Percentiles rank a stretch among this genome's conserved stretches.
These are phyloP conservation scores for Plectranthus barbatus DNA, from an alignment of 257 asterid species.

Conservation along the genomic window DNA sequence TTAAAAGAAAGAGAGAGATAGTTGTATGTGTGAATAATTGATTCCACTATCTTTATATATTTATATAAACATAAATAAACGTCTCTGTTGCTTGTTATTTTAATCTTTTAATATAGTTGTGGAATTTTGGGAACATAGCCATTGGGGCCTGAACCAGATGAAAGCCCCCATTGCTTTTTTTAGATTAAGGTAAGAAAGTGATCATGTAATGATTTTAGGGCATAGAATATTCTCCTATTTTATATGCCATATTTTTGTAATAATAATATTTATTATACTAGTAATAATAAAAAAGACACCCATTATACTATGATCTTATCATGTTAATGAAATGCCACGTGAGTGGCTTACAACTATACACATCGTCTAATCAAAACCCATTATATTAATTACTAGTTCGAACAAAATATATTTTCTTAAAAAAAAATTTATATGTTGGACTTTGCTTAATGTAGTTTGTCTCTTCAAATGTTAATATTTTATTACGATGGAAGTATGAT, in stretches of 20 bases:
- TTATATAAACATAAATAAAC: slow-evolving; percentile 18
- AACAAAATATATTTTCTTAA: too few species aligned
- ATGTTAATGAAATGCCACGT: slow-evolving; percentile 46
- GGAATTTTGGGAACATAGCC: slow-evolving; percentile 55
- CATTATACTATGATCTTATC: slow-evolving; percentile 34
- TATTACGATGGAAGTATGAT: too few species aligned
- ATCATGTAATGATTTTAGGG: slow-evolving; percentile 46
- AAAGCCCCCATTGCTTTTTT: slow-evolving; percentile 30
- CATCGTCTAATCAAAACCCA: not conserved
- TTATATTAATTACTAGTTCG: too few species aligned
- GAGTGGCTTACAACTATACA: slow-evolving; percentile 41
- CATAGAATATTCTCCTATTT: slow-evolving; percentile 29
- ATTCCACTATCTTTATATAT: slow-evolving; percentile 52
- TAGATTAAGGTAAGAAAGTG: slow-evolving; percentile 27
- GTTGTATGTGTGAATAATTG: slow-evolving; percentile 55
- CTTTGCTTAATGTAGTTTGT: too few species aligned
- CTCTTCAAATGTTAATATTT: too few species aligned
- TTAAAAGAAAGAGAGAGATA: not conserved
- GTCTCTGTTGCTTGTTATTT: slow-evolving; percentile 62
- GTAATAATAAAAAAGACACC: slow-evolving; percentile 10
- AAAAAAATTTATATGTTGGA: too few species aligned
- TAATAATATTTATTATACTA: too few species aligned
- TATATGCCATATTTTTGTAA: not conserved
- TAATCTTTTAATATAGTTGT: slow-evolving; percentile 34
- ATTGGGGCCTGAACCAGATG: slow-evolving; percentile 63